A percentile compares a stretch with the other conserved stretches of the same genome.
Conservation (phyloP, 2,329 filamentous ascomycete species). For the Monilinia fructicola region DNA sequence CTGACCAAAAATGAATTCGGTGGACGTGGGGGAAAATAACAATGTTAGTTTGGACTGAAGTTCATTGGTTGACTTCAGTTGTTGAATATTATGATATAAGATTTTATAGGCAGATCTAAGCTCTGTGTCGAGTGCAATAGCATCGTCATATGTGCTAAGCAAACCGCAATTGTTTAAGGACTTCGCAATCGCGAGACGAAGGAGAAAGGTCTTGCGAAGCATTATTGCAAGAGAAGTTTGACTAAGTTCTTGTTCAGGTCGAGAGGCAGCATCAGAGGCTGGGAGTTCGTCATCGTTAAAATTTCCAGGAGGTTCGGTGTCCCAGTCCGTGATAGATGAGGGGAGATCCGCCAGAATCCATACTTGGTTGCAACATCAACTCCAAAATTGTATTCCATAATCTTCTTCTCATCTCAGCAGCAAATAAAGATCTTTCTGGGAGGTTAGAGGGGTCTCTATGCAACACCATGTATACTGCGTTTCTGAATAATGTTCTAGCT, state of each 20-base stretch:
- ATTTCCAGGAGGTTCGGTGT: slow-evolving; percentile 51
- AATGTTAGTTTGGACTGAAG: slow-evolving; percentile 12
- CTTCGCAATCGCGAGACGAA: slow-evolving; percentile 46
- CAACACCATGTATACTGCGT: slow-evolving; percentile 51
- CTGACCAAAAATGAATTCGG: too few species aligned
- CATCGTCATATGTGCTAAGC: slow-evolving; percentile 46
- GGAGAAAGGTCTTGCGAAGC: slow-evolving; percentile 46
- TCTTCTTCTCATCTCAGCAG: slow-evolving; percentile 50
- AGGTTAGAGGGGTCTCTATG: slow-evolving; percentile 50
- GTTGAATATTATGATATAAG: background rate
- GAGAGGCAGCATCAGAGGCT: slow-evolving; percentile 38
- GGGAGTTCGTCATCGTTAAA: slow-evolving; percentile 52
- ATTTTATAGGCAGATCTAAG: slow-evolving; percentile 4
- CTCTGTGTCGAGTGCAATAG: slow-evolving; percentile 42
- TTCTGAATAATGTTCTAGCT: slow-evolving; percentile 47
- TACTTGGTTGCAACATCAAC: slow-evolving; percentile 47
- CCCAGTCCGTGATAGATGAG: slow-evolving; percentile 46
- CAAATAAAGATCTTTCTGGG: slow-evolving; percentile 40
- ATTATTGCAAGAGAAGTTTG: slow-evolving; percentile 45
- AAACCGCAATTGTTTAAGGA: slow-evolving; percentile 48
- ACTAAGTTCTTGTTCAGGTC: slow-evolving; percentile 43
- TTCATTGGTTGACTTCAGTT: slow-evolving; percentile 29
- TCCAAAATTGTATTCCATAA: slow-evolving; percentile 56
- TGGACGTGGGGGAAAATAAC: too few species aligned
- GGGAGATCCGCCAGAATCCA: slow-evolving; percentile 49